These are phyloP conservation scores for Arachis hypogaea DNA, from an alignment of 306 rosid genomes.

Conservation along the genomic window DNA sequence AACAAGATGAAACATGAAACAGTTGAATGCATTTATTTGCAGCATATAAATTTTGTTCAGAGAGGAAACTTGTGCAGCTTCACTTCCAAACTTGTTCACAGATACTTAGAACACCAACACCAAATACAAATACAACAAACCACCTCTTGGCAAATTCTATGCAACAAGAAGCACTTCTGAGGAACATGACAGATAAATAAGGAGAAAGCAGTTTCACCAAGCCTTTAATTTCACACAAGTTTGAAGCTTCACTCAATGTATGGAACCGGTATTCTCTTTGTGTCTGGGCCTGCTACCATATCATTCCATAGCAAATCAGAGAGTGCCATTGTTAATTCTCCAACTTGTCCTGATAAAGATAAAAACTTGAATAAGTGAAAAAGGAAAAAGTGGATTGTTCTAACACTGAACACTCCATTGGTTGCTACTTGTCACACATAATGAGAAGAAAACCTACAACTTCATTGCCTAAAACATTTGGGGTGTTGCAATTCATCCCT, in stretches of 20 bases:
- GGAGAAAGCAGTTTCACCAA: slow-evolving; percentile 29
- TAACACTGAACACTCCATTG: neutral
- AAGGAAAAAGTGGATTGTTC: neutral
- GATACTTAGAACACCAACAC: slow-evolving; percentile 26
- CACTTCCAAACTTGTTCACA: slow-evolving; percentile 22
- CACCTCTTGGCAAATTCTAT: slow-evolving; percentile 8
- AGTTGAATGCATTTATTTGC: slow-evolving; percentile 30
- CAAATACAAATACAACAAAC: slow-evolving; percentile 27
- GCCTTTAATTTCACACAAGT: slow-evolving; percentile 31
- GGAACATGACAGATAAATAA: slow-evolving; percentile 20
- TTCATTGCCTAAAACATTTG: too few relatives aligned
- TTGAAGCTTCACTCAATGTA: slow-evolving; percentile 40
- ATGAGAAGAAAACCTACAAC: too few relatives aligned
- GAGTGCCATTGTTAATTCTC: slow-evolving; percentile 78
- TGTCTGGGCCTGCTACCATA: slow-evolving; percentile 74
- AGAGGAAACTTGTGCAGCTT: slow-evolving; percentile 34
- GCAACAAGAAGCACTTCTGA: slow-evolving; percentile 28
- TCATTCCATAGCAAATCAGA: slow-evolving; percentile 82
- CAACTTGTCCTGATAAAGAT: slow-evolving; percentile 64
- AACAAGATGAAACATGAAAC: slow-evolving; percentile 19
- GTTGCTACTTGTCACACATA: too few relatives aligned
- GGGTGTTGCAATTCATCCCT: too few relatives aligned
- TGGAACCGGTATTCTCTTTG: slow-evolving; percentile 62
- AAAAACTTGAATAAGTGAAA: slow-evolving; percentile 5
- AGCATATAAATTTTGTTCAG: slow-evolving; percentile 4